Evolutionary conservation across 2,329 filamentous ascomycete genomes (phyloP), one percentile per base, ranked within the genome.

Genomic region (Botrytis fabae): DNA sequence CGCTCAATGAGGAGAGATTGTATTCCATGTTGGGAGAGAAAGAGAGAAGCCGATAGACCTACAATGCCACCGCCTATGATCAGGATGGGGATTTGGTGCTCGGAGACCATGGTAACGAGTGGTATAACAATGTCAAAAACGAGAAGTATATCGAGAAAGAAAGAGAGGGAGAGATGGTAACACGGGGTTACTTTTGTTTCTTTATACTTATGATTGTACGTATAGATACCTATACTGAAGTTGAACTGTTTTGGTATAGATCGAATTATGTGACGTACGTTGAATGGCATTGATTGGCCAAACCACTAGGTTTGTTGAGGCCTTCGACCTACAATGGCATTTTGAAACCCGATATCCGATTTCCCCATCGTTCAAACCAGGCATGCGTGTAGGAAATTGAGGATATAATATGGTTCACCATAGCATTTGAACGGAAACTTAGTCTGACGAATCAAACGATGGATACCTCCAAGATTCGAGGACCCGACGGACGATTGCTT

Each of bases 1-100:
- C 80, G 81, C 73, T 84, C 83, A 10, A 84, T 71, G n/a, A 84
- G 75, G 14, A 83, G 77, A 57, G 78, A 79, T 6, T 77, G 76
- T 10, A 84, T 77, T 40, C 77, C 68, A 14, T 80, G 76, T 1
- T 78, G 76, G 20, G 81, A 76, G 63, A 84, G 80, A 71, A 81
- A 82, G 42, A 84, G 77, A 2, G 83, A 81, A 42, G 82, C 80
- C 2, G 80, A 81, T 18, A 84, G 80, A 35, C 83, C 83, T 38
- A 83, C 81, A 2, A 84, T 80, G 42, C 81, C 82, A 25, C 81
- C 83, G 25, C 83, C 83, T 2, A 85, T 77, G 40, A 84, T 80
- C 16, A 84, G 78, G 51, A 84, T 78, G 38, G 77, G 78, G 54
- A 71, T 35, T 57, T 73, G 64, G 12, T 25, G 22, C 28, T n/a